Evolutionary conservation across 1,284 basidiomycete species (phyloP).

Genomic region (Cystobasidiaceae sp.): DNA sequence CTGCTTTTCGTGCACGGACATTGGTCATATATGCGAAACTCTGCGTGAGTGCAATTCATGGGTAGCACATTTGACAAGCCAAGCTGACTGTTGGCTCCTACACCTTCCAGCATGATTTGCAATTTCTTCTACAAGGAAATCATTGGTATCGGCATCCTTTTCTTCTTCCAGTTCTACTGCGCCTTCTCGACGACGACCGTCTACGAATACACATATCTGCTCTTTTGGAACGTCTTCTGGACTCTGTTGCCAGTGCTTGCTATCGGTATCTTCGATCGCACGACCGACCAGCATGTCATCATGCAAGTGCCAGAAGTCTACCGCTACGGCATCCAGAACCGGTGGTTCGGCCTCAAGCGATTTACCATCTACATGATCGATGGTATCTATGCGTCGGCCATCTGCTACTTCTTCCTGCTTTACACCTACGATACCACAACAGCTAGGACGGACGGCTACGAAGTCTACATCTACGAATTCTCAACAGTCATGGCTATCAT

Average conservation of each 20-base stretch:
- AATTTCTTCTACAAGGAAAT: conserved; percentile 99
- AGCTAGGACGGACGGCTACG: conserved; percentile 73
- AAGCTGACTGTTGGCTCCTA: neutral
- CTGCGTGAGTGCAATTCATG: conserved; percentile 55
- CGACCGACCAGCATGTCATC: conserved; percentile 75
- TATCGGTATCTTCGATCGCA: conserved; percentile 92
- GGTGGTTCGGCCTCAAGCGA: conserved; percentile 72
- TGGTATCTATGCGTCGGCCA: conserved; percentile 78
- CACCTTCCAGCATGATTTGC: conserved; percentile 60
- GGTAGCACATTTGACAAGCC: conserved; percentile 3
- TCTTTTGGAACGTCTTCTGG: conserved; percentile 99
- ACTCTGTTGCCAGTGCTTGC: conserved; percentile 87
- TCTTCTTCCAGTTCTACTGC: conserved; percentile 98
- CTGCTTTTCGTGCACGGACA: conserved; percentile 92
- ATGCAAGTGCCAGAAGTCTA: conserved; percentile 94
- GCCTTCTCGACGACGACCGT: conserved; percentile 77
- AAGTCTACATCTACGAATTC: conserved; percentile 75
- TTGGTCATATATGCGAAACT: conserved; percentile 95
- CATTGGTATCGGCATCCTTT: conserved; percentile 86
- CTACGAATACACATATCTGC: conserved; percentile 58
- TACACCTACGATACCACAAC: conserved; percentile 76
- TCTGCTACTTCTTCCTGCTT: conserved; percentile 81
- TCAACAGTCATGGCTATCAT: conserved; percentile 78
- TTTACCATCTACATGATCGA: conserved; percentile 86
- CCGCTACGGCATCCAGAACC: conserved; percentile 69